phyloP scores from a whole-genome alignment of 495 filamentous ascomycete species.

The Penicillium paradoxum region DNA sequence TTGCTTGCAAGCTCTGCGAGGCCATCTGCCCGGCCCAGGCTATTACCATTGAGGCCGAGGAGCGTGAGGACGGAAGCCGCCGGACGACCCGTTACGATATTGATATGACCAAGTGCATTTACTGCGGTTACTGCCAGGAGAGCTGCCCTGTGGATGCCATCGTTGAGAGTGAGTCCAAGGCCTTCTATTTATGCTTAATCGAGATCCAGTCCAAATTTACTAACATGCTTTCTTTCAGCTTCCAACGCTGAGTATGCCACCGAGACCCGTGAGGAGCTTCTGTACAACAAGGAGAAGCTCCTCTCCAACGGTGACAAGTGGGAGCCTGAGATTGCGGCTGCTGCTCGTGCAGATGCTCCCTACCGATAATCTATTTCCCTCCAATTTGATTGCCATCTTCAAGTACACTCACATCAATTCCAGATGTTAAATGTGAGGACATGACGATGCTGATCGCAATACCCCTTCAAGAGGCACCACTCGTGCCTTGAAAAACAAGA shows the following conservation, averaged over 20 bases:
- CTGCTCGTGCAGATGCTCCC: slow-evolving; percentile 80
- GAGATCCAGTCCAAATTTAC: slow-evolving; percentile 1
- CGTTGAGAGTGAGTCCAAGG: slow-evolving; percentile 63
- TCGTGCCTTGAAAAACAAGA: slow-evolving; percentile 22
- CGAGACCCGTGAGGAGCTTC: slow-evolving; percentile 91
- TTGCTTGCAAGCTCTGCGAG: slow-evolving; percentile 99
- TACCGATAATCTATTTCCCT: slow-evolving; percentile 59
- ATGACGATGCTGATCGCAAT: slow-evolving; percentile 5
- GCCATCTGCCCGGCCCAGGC: slow-evolving; percentile 95
- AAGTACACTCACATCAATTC: not conserved
- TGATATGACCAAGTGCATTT: slow-evolving; percentile 99
- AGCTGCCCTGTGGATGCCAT: slow-evolving; percentile 98
- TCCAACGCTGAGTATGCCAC: slow-evolving; percentile 98
- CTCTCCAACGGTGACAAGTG: slow-evolving; percentile 91
- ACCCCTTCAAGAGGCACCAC: slow-evolving; percentile 10
- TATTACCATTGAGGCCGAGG: slow-evolving; percentile 98
- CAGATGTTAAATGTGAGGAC: slow-evolving; percentile 8
- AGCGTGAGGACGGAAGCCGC: slow-evolving; percentile 90
- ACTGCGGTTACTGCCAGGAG: slow-evolving; percentile 99
- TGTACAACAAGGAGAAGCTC: slow-evolving; percentile 98
- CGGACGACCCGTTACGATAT: slow-evolving; percentile 97
- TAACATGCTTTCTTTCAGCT: slow-evolving; percentile 36
- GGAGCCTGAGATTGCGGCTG: slow-evolving; percentile 94
- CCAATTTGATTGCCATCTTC: not conserved
- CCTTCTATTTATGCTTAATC: not conserved